Conservation (phyloP, 257 asterid species). For the Handroanthus guayacan region DNA sequence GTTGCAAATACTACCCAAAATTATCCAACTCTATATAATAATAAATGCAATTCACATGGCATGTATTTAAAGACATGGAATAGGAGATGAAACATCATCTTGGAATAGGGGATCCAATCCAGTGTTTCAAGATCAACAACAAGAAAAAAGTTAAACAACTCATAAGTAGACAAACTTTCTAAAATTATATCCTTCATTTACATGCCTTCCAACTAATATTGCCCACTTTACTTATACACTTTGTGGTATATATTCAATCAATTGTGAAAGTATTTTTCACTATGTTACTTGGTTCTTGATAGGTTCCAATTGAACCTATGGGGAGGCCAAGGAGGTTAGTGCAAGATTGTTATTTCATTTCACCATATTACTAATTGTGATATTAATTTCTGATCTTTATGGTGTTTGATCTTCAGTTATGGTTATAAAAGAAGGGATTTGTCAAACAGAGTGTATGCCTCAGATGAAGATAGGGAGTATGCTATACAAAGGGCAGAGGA, state of each 20-base stretch:
- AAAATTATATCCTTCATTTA: neutral
- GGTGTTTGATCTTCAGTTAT: conserved; percentile 39
- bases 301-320: conserved; percentile 62
- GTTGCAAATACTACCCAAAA: neutral
- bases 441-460: conserved; percentile 67
- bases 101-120: neutral
- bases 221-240: neutral
- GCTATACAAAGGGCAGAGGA: conserved; percentile 60
- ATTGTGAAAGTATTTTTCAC: neutral
- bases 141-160: neutral
- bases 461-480: conserved; percentile 57
- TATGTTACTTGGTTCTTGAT: conserved; percentile 37
- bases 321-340: conserved; percentile 66
- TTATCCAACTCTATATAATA: neutral
- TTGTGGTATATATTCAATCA: neutral
- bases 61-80: too few relatives aligned
- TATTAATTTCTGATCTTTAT: neutral
- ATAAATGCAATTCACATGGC: too few relatives aligned
- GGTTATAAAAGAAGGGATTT: conserved; percentile 58
- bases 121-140: neutral
- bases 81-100: too few relatives aligned
- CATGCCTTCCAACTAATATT: conserved; percentile 5
- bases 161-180: neutral
- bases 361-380: neutral
- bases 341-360: neutral